Evolutionary conservation across 768 basidiomycete genomes (phyloP).

Genomic region (Paxillus ammoniavirescens): DNA sequence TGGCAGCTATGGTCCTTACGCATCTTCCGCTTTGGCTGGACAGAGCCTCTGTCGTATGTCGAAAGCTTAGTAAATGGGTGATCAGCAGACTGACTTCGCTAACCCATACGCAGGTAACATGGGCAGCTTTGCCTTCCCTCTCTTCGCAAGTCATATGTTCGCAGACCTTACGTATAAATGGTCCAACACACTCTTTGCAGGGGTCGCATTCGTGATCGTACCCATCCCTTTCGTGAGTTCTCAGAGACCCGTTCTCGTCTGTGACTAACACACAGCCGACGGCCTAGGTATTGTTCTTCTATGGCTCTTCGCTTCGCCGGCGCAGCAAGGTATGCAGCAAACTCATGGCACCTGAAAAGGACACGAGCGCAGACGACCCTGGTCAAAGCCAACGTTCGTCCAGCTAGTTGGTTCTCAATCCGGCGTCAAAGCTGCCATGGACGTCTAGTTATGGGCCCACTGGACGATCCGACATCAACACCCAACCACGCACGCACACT

Average conservation of each 20-base stretch:
- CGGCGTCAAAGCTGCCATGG: no score
- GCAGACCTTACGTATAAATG: slow-evolving; percentile 45
- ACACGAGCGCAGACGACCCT: neutral
- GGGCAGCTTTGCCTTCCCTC: slow-evolving; percentile 51
- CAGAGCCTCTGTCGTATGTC: slow-evolving; percentile 55
- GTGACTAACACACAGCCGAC: no score
- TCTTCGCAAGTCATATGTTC: slow-evolving; percentile 64
- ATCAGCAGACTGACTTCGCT: neutral
- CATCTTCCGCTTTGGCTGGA: slow-evolving; percentile 65
- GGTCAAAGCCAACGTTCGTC: neutral
- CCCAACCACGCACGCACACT: no score
- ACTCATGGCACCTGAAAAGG: slow-evolving; percentile 8
- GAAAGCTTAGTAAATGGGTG: neutral
- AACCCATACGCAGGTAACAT: slow-evolving; percentile 41
- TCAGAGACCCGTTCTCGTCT: no score
- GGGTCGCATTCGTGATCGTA: slow-evolving; percentile 49
- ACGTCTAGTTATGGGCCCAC: no score
- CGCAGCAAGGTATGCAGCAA: slow-evolving; percentile 20
- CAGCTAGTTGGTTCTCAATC: no score
- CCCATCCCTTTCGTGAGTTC: slow-evolving; percentile 54
- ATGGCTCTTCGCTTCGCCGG: no score
- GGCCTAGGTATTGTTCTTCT: no score
- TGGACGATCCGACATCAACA: no score
- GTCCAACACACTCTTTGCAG: slow-evolving; percentile 38
- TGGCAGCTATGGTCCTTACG: slow-evolving; percentile 52